A percentile compares a stretch with the other conserved stretches of the same genome.
Evolutionary conservation across 2,329 filamentous ascomycete species (phyloP).

Genomic region (Pseudogymnoascus sp.): DNA sequence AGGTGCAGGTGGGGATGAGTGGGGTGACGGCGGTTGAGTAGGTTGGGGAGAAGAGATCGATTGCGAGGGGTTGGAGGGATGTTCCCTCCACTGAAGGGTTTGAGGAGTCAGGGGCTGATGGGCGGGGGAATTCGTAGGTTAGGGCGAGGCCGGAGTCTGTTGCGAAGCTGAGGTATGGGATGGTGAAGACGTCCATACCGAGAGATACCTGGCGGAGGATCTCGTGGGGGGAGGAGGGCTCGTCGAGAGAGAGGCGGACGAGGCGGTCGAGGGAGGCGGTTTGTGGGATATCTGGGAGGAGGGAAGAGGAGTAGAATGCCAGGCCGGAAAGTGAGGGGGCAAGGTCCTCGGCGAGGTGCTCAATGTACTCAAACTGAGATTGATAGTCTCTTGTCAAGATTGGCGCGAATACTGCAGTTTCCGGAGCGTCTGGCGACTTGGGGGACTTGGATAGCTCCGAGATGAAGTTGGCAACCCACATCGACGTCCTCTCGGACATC

Average conservation of each 20-base stretch:
- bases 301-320: conserved; percentile 67
- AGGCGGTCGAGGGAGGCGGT: conserved; percentile 49
- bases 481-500: conserved; percentile 79
- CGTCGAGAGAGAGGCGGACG: conserved; percentile 67
- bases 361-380: conserved; percentile 73
- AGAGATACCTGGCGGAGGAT: conserved; percentile 67
- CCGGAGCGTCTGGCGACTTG: conserved; percentile 24
- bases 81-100: conserved; percentile 14
- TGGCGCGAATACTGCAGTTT: conserved; percentile 49
- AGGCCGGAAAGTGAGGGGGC: conserved; percentile 55
- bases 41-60: conserved; percentile 65
- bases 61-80: conserved; percentile 49
- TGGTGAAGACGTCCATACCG: conserved; percentile 71
- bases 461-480: conserved; percentile 68
- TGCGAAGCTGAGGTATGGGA: conserved; percentile 64
- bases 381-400: conserved; percentile 68
- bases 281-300: conserved; percentile 59
- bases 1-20: conserved; percentile 57
- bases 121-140: conserved; percentile 63
- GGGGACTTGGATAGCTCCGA: conserved; percentile 32
- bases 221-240: conserved; percentile 64
- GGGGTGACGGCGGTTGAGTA: conserved; percentile 58
- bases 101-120: conserved; percentile 11
- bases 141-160: conserved; percentile 84
- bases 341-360: conserved; percentile 59